These are phyloP conservation scores for Colletotrichum siamense DNA, from an alignment of 2,329 filamentous ascomycete species.

Conservation along the genomic window DNA sequence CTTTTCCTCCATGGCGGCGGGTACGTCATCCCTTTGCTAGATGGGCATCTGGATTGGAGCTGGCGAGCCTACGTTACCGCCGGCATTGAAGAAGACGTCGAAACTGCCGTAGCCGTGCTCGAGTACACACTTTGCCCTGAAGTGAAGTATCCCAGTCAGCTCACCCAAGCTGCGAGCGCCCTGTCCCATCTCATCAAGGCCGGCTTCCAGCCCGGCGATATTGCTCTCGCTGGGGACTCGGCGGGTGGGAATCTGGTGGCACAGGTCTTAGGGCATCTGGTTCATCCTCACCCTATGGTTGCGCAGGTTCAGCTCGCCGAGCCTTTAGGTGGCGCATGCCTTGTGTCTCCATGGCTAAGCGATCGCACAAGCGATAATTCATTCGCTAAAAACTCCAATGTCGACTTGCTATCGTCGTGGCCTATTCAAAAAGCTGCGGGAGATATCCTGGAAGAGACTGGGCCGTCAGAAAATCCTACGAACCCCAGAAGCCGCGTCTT, in stretches of 20 bases:
- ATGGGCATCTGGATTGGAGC: not conserved
- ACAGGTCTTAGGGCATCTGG: not conserved
- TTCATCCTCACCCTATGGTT: not conserved
- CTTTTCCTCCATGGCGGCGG: not conserved
- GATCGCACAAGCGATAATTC: not conserved
- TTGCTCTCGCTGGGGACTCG: not conserved
- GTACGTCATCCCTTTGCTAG: not conserved
- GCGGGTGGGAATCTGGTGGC: not conserved
- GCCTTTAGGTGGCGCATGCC: not conserved
- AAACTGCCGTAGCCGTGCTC: not conserved
- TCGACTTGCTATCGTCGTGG: not conserved
- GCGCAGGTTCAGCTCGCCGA: not conserved
- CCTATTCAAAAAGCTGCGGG: not conserved
- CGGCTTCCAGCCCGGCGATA: not conserved
- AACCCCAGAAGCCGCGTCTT: not conserved
- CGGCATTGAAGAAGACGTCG: not conserved
- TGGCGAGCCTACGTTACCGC: not conserved
- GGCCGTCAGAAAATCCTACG: not conserved
- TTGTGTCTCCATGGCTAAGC: not conserved
- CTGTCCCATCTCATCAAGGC: not conserved
- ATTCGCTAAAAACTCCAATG: not conserved
- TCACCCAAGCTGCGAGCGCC: not conserved
- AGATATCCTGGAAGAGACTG: not conserved
- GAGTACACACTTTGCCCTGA: not conserved
- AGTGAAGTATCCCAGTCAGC: not conserved